phyloP scores from a whole-genome alignment of 768 basidiomycete genomes.

The Psilocybe subaeruginosa region DNA sequence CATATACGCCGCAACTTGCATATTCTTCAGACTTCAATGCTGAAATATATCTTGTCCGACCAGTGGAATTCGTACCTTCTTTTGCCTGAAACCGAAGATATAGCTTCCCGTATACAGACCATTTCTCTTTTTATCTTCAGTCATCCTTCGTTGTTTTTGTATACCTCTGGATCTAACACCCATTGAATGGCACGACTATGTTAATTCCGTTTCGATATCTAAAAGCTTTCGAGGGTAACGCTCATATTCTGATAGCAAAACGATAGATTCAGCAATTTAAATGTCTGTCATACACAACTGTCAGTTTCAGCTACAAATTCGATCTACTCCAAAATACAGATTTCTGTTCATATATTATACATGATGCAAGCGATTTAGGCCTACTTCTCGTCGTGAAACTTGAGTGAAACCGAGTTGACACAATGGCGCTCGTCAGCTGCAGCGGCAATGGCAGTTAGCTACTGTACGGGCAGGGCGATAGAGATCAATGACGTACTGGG shows the following conservation, averaged over 20 bases:
- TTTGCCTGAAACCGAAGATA: neutral
- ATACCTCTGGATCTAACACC: constrained; percentile 20
- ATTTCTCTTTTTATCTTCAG: constrained; percentile 11
- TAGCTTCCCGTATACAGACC: constrained; percentile 6
- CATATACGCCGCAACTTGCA: neutral
- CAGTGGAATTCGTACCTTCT: neutral
- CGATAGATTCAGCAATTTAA: neutral
- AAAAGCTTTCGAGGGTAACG: neutral
- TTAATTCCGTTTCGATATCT: neutral
- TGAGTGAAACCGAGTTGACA: constrained; percentile 88
- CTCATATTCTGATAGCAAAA: neutral
- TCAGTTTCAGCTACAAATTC: neutral
- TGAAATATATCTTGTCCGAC: neutral
- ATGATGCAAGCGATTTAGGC: neutral
- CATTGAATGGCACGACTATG: constrained; percentile 14
- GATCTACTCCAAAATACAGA: constrained; percentile 11
- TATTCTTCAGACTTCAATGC: neutral
- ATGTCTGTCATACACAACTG: neutral
- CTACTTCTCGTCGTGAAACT: constrained; percentile 59
- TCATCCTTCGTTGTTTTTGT: constrained; percentile 18
- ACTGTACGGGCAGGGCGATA: neutral
- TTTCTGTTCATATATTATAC: neutral
- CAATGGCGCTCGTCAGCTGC: constrained; percentile 85
- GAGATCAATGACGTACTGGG: constrained; percentile 59
- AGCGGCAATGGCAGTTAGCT: neutral